These are phyloP conservation scores for Peronospora tabacina DNA, from an alignment of 352 stramenopile genomes.

Conservation along the genomic window DNA sequence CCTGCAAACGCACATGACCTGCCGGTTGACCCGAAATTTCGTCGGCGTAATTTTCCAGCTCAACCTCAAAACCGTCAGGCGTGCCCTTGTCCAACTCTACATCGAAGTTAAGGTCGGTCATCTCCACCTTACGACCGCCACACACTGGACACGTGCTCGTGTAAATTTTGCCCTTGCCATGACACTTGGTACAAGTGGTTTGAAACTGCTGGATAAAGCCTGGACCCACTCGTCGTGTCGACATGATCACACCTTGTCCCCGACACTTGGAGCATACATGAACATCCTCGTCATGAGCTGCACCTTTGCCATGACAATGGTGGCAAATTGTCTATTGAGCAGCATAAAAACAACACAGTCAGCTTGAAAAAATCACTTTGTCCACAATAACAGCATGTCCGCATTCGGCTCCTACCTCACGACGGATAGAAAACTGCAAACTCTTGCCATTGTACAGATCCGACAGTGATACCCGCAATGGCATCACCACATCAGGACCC, in stretches of 20 bases:
- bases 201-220: conserved; percentile 88
- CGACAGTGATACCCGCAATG: conserved; percentile 90
- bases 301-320: conserved; percentile 88
- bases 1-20: conserved; percentile 89
- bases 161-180: conserved; percentile 89
- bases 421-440: conserved; percentile 91
- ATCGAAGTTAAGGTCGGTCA: conserved; percentile 93
- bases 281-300: conserved; percentile 86
- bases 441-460: conserved; percentile 95
- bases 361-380: not conserved
- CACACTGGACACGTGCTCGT: conserved; percentile 88
- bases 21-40: conserved; percentile 85
- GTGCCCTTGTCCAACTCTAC: conserved; percentile 93
- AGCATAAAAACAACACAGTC: not conserved
- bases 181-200: conserved; percentile 84
- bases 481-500: conserved; percentile 74
- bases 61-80: conserved; percentile 87
- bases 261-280: conserved; percentile 90
- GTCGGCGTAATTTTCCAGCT: conserved; percentile 89
- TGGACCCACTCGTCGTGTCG: conserved; percentile 54
- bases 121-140: conserved; percentile 79
- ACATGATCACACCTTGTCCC: conserved; percentile 90
- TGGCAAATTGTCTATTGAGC: conserved; percentile 82
- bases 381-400: not conserved
- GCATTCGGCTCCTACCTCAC: conserved; percentile 31